Conservation (phyloP, 78 protist species). For the Tieghemostelium lacteum region DNA sequence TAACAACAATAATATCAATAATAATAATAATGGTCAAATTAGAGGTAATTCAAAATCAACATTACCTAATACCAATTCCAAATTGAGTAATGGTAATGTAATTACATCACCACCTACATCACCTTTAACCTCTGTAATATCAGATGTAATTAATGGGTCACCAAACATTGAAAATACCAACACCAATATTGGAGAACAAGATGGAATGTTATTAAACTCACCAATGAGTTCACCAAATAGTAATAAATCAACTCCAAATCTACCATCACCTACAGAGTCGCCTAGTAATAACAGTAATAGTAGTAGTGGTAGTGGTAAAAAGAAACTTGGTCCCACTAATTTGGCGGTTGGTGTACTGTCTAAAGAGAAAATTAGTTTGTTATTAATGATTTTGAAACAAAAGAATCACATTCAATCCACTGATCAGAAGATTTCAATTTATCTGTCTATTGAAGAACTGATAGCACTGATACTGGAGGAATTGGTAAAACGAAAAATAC, state of each 20-base stretch:
- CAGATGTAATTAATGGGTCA: not conserved
- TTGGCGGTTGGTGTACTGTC: constrained; percentile 54
- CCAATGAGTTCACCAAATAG: not conserved
- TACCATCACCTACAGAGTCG: constrained; percentile 1
- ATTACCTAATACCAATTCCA: too few species aligned
- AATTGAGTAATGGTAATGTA: not conserved
- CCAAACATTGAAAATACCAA: not conserved
- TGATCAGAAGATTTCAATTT: constrained; percentile 46
- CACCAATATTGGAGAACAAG: too few species aligned
- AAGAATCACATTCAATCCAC: constrained; percentile 49
- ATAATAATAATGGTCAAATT: too few species aligned
- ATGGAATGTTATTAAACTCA: too few species aligned
- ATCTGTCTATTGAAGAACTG: constrained; percentile 50
- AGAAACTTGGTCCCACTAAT: constrained; percentile 33
- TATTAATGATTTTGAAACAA: constrained; percentile 30
- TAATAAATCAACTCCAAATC: not conserved
- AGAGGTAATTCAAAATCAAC: too few species aligned
- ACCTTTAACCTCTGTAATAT: too few species aligned
- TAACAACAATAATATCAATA: too few species aligned
- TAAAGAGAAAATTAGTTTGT: constrained; percentile 18
- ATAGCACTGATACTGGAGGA: constrained; percentile 32
- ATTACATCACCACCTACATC: not conserved
- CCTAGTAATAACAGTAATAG: not conserved
- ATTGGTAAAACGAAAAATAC: not conserved
- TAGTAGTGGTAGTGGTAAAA: constrained; percentile 4